Percentiles rank a stretch among this genome's conserved stretches.
Conservation (phyloP, 2,329 filamentous ascomycete species). For the Clonostachys solani region DNA sequence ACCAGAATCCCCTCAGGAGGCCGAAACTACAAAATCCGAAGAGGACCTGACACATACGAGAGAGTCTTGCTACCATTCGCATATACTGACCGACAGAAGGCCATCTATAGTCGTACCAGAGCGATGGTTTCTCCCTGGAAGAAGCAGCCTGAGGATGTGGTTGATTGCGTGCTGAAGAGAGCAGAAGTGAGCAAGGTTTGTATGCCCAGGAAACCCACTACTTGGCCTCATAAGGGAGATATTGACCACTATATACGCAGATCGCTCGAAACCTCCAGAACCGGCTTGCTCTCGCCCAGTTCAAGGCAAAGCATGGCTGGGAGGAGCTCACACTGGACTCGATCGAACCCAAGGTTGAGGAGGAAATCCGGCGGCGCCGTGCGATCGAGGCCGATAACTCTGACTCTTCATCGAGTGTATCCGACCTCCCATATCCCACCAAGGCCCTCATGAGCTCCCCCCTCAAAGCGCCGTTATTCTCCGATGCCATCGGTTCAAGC, state of each 20-base stretch:
- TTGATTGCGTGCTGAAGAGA: constrained; percentile 66
- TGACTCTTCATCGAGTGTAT: constrained; percentile 80
- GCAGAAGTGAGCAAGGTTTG: constrained; percentile 73
- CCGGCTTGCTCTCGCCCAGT: constrained; percentile 89
- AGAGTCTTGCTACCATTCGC: too few relatives aligned
- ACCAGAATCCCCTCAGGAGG: too few relatives aligned
- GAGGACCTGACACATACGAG: too few relatives aligned
- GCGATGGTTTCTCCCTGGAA: constrained; percentile 58
- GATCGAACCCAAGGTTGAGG: constrained; percentile 80
- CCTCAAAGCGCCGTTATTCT: constrained; percentile 78
- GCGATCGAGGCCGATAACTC: constrained; percentile 67
- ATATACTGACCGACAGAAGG: too few relatives aligned
- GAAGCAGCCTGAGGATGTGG: constrained; percentile 60
- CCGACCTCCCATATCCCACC: constrained; percentile 62
- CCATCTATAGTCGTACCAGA: too few relatives aligned
- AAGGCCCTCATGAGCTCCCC: constrained; percentile 73
- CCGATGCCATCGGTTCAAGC: constrained; percentile 72
- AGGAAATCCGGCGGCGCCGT: constrained; percentile 72
- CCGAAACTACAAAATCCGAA: too few relatives aligned
- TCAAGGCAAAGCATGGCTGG: constrained; percentile 96
- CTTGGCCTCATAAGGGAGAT: not conserved
- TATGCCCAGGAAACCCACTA: too few relatives aligned
- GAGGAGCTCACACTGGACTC: constrained; percentile 82
- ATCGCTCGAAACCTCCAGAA: constrained; percentile 92
- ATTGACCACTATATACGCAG: constrained; percentile 40